phyloP scores from a whole-genome alignment of 2,329 filamentous ascomycete species.

The Colletotrichum sp. region DNA sequence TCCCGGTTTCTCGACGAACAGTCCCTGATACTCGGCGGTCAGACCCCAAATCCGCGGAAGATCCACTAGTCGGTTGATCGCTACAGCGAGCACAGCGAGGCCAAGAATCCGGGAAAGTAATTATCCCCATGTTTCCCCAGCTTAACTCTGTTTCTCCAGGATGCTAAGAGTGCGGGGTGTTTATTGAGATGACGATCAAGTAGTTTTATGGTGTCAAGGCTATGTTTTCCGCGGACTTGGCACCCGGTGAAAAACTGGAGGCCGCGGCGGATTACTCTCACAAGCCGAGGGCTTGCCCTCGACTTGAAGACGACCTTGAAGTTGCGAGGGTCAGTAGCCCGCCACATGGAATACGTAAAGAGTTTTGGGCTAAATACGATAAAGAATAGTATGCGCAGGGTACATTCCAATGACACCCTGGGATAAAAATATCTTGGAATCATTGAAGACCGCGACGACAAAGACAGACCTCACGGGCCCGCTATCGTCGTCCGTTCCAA shows the following conservation, averaged over 20 bases:
- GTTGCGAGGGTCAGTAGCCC: neutral
- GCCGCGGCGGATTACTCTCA: neutral
- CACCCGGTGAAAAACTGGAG: neutral
- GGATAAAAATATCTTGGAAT: too few relatives aligned
- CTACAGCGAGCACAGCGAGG: neutral
- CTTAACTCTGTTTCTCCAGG: neutral
- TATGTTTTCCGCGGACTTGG: neutral
- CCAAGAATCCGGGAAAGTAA: neutral
- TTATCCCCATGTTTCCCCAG: neutral
- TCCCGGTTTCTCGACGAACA: neutral
- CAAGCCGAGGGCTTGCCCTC: neutral
- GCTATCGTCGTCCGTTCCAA: neutral
- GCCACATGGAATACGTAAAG: rapidly evolving
- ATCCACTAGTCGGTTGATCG: neutral
- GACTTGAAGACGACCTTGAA: neutral
- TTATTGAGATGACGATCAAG: neutral
- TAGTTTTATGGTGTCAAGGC: neutral
- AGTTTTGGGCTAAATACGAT: rapidly evolving
- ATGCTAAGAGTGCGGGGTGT: neutral
- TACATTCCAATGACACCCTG: too few relatives aligned
- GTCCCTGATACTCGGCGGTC: neutral
- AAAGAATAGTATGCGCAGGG: too few relatives aligned
- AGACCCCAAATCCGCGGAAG: neutral
- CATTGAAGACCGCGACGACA: neutral
- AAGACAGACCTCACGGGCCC: neutral